A percentile compares a stretch with the other conserved stretches of the same genome.
Evolutionary conservation across 2,329 filamentous ascomycete species (phyloP).

Genomic region (Pyrenophora teres): DNA sequence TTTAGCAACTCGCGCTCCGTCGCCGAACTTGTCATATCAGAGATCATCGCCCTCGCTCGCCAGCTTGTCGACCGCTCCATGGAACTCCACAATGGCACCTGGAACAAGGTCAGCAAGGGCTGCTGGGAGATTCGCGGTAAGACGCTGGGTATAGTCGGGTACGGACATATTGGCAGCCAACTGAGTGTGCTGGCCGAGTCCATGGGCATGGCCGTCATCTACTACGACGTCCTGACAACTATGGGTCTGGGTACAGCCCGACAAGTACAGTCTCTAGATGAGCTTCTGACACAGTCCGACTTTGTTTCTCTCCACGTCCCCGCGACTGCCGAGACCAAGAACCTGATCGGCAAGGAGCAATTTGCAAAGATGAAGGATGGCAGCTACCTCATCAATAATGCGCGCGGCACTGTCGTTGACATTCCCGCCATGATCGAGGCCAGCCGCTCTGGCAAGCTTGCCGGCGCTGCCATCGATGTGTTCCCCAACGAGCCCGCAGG

Average conservation of each 20-base stretch:
- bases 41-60: slow-evolving; percentile 89
- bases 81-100: slow-evolving; percentile 91
- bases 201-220: slow-evolving; percentile 98
- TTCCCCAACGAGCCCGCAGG: slow-evolving; percentile 92
- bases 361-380: slow-evolving; percentile 90
- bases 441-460: slow-evolving; percentile 83
- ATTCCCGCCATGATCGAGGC: slow-evolving; percentile 89
- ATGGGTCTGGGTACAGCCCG: slow-evolving; percentile 90
- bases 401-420: slow-evolving; percentile 89
- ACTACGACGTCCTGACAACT: slow-evolving; percentile 91
- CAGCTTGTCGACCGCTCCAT: slow-evolving; percentile 91
- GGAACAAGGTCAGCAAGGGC: slow-evolving; percentile 96
- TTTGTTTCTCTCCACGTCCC: slow-evolving; percentile 96
- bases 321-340: slow-evolving; percentile 87
- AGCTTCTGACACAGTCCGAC: slow-evolving; percentile 78
- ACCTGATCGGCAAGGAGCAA: slow-evolving; percentile 82
- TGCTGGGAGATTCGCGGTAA: slow-evolving; percentile 99
- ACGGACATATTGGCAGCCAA: slow-evolving; percentile 96
- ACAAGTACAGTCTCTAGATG: slow-evolving; percentile 78
- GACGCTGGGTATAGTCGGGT: slow-evolving; percentile 93
- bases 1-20: slow-evolving; percentile 98
- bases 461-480: slow-evolving; percentile 93
- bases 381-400: slow-evolving; percentile 94
- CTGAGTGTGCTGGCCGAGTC: slow-evolving; percentile 93
- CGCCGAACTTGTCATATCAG: slow-evolving; percentile 90